Evolutionary conservation across 2,329 filamentous ascomycete species (phyloP).

Genomic region (Stemphylium beticola): DNA sequence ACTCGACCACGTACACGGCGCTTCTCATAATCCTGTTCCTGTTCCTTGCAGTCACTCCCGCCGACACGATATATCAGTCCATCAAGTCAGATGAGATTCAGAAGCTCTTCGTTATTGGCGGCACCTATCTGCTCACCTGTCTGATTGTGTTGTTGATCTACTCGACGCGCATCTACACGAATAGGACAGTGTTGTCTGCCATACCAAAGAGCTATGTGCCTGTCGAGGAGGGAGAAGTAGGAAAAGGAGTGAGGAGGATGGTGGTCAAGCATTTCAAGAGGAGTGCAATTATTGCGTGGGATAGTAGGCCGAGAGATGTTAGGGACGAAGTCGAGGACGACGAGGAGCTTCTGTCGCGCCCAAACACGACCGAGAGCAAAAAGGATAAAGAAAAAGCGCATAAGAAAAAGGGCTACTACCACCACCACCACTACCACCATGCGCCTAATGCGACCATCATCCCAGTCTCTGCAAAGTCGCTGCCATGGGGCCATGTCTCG

Average conservation of each 20-base stretch:
- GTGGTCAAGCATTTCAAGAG: conserved; percentile 74
- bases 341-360: conserved; percentile 21
- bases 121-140: conserved; percentile 75
- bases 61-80: conserved; percentile 78
- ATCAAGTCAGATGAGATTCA: conserved; percentile 69
- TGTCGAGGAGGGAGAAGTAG: conserved; percentile 82
- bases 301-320: conserved; percentile 71
- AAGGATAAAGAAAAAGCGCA: conserved; percentile 42
- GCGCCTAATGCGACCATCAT: conserved; percentile 43
- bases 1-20: conserved; percentile 77
- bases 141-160: conserved; percentile 78
- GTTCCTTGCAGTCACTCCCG: conserved; percentile 80
- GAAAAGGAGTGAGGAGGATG: conserved; percentile 74
- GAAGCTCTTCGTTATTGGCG: conserved; percentile 82
- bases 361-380: conserved; percentile 30
- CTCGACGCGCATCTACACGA: conserved; percentile 83
- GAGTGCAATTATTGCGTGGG: conserved; percentile 82
- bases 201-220: conserved; percentile 90
- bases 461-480: conserved; percentile 51
- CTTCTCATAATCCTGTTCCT: conserved; percentile 75
- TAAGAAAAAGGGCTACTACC: conserved; percentile 31
- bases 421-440: conserved; percentile 29
- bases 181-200: conserved; percentile 74
- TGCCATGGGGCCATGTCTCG: conserved; percentile 81
- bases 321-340: conserved; percentile 48